These are phyloP conservation scores for Colletotrichum ledebouriae DNA, from an alignment of 2,329 filamentous ascomycete genomes.

Conservation along the genomic window DNA sequence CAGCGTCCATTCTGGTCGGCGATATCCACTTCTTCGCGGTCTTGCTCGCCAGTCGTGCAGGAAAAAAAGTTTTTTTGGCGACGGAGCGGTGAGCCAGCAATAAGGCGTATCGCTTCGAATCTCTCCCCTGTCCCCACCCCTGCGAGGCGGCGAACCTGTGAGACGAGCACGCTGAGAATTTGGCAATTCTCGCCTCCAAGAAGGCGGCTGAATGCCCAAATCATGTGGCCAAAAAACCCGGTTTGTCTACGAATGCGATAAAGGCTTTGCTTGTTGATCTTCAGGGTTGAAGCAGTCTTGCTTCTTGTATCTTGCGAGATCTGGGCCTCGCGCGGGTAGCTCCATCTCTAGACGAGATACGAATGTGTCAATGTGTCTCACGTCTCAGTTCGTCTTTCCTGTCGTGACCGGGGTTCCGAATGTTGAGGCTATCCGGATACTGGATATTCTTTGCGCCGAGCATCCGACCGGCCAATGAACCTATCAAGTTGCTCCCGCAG, in stretches of 20 bases:
- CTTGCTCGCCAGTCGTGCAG: slow-evolving; percentile 31
- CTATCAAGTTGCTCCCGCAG: not conserved
- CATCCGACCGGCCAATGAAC: slow-evolving; percentile 15
- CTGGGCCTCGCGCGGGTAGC: slow-evolving; percentile 28
- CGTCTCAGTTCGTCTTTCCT: not conserved
- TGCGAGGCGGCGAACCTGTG: slow-evolving; percentile 8
- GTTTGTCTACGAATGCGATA: slow-evolving; percentile 34
- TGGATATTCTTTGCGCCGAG: slow-evolving; percentile 34
- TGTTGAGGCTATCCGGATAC: slow-evolving; percentile 18
- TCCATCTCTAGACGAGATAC: slow-evolving; percentile 14
- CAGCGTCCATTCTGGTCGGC: slow-evolving; percentile 16
- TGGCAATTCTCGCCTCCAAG: slow-evolving; percentile 16
- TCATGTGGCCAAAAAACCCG: slow-evolving; percentile 34
- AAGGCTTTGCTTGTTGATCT: slow-evolving; percentile 33
- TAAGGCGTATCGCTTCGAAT: slow-evolving; percentile 38
- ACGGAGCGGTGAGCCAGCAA: slow-evolving; percentile 43
- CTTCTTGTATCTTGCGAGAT: slow-evolving; percentile 15
- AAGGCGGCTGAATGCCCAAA: slow-evolving; percentile 30
- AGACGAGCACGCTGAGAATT: slow-evolving; percentile 25
- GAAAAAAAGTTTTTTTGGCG: slow-evolving; percentile 23
- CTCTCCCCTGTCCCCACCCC: not conserved
- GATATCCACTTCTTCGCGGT: slow-evolving; percentile 32
- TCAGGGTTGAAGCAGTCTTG: slow-evolving; percentile 40
- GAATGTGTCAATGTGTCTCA: slow-evolving; percentile 12
- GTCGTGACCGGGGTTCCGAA: slow-evolving; percentile 6